Percentiles rank a stretch among this genome's conserved stretches.
Conservation (phyloP, 1,284 basidiomycete species). For the Trametes pubescens region DNA sequence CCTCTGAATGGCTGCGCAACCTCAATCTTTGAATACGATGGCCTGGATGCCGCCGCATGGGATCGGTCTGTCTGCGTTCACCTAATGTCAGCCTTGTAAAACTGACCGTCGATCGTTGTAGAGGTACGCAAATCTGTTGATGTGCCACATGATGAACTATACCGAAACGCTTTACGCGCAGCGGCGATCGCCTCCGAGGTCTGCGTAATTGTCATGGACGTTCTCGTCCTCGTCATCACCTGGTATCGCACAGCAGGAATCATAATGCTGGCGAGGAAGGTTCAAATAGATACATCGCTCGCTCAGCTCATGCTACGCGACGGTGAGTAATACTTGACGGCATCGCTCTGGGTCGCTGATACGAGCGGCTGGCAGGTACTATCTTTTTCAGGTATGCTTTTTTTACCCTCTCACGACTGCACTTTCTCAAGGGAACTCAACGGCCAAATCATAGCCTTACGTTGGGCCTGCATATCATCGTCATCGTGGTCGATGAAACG, state of each 20-base stretch:
- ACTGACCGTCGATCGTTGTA: neutral
- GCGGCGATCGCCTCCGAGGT: slow-evolving; percentile 3
- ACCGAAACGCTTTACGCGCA: neutral
- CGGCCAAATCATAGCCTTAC: neutral
- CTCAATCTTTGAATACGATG: neutral
- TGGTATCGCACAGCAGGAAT: slow-evolving; percentile 26
- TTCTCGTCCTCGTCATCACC: slow-evolving; percentile 22
- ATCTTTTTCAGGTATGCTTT: slow-evolving; percentile 16
- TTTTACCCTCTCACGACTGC: neutral
- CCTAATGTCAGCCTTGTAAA: too few relatives aligned
- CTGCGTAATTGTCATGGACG: neutral
- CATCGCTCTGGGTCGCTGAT: neutral
- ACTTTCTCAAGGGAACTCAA: neutral
- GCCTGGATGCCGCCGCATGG: neutral
- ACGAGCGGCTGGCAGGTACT: slow-evolving; percentile 1
- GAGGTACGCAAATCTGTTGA: neutral
- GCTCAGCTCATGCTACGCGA: slow-evolving; percentile 16
- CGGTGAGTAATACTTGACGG: slow-evolving; percentile 8
- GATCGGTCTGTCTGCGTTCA: neutral
- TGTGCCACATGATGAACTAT: neutral
- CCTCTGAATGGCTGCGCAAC: slow-evolving; percentile 1
- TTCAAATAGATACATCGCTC: slow-evolving; percentile 8
- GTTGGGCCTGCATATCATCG: slow-evolving; percentile 5
- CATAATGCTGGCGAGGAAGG: slow-evolving; percentile 5
- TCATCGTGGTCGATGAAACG: slow-evolving; percentile 9